Evolutionary conservation across 352 stramenopile genomes (phyloP), one percentile per base, ranked within the genome.

Genomic region (Phytophthora rubi): DNA sequence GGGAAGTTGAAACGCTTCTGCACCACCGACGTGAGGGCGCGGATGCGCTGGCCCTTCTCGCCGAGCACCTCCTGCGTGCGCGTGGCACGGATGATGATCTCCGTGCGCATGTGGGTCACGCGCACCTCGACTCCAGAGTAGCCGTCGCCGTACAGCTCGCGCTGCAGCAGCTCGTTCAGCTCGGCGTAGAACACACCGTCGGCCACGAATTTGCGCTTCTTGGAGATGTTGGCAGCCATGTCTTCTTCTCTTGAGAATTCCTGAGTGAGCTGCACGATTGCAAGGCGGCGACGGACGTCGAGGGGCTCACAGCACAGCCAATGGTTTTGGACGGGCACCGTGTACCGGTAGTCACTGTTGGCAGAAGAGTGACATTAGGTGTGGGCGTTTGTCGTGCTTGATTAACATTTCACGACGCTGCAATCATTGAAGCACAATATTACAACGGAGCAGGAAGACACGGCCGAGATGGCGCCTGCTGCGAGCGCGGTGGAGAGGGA

Each of bases 171-270:
- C 87, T 99, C 98, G 88, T 99, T 99, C 23, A 99, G 88, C 84
- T 99, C 98, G 76, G 98, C 97, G 89, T 99, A 99, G 93, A 99
- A 99, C 53, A 99, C 97, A 90, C 98, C 98, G 82, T 99, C 98
- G 53, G 98, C 97, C 63, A 99, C 93, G 86, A 99, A 99, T 91
- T 99, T 99, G 77, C 97, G 94, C 92, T 99, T 99, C 93, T 98
- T 99, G 55, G 95, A 99, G 80, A 99, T 99, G 76, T 95, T 97
- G 69, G 82, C 75, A 70, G 91, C 89, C 91, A 97, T 97, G 33
- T 70, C 63, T 69, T 76, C 60, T 67, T 79, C 60, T 64, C 45
- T 39, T 61, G 28, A 35, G 69, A 47, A 67, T 76, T 76, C 72
- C 72, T 73, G 68, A 79, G 59, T 79, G 72, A 71, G 42, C 33